Conservation (phyloP, 2,329 filamentous ascomycete genomes). For the Hymenoscyphus fraxineus region DNA sequence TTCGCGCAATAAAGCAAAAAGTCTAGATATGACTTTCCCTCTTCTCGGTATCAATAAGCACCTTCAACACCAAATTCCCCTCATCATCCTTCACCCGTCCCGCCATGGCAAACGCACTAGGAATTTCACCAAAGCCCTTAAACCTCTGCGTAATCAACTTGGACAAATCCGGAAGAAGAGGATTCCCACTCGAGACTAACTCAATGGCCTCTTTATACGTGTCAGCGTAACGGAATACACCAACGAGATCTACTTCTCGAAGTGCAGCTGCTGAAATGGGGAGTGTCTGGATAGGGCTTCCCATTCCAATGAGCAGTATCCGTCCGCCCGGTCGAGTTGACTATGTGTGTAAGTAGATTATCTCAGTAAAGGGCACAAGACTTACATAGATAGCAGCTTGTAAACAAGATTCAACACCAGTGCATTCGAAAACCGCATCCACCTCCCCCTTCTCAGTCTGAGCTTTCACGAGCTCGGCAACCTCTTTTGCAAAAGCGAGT, state of each 20-base stretch:
- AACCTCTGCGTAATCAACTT: slow-evolving; percentile 86
- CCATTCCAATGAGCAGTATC: slow-evolving; percentile 75
- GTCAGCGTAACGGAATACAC: slow-evolving; percentile 76
- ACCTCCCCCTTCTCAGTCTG: slow-evolving; percentile 50
- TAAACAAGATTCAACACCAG: slow-evolving; percentile 53
- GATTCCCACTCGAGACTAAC: slow-evolving; percentile 69
- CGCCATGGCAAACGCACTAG: slow-evolving; percentile 85
- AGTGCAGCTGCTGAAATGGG: slow-evolving; percentile 69
- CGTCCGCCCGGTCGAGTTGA: slow-evolving; percentile 66
- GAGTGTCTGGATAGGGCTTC: slow-evolving; percentile 69
- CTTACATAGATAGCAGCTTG: slow-evolving; percentile 52
- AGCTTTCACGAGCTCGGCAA: slow-evolving; percentile 48
- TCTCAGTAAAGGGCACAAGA: slow-evolving; percentile 49
- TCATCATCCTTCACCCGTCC: slow-evolving; percentile 50
- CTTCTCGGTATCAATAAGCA: slow-evolving; percentile 30
- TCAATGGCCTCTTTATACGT: slow-evolving; percentile 92
- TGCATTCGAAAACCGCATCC: slow-evolving; percentile 63
- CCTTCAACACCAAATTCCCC: slow-evolving; percentile 34
- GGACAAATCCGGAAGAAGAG: slow-evolving; percentile 64
- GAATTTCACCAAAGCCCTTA: slow-evolving; percentile 70
- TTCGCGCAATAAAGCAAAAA: not conserved
- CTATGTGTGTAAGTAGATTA: slow-evolving; percentile 21
- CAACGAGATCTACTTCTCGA: slow-evolving; percentile 72
- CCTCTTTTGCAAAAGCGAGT: slow-evolving; percentile 35
- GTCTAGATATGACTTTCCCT: not conserved